Conservation (phyloP, 139 green algal species). For the Chlamydomonas incerta region DNA sequence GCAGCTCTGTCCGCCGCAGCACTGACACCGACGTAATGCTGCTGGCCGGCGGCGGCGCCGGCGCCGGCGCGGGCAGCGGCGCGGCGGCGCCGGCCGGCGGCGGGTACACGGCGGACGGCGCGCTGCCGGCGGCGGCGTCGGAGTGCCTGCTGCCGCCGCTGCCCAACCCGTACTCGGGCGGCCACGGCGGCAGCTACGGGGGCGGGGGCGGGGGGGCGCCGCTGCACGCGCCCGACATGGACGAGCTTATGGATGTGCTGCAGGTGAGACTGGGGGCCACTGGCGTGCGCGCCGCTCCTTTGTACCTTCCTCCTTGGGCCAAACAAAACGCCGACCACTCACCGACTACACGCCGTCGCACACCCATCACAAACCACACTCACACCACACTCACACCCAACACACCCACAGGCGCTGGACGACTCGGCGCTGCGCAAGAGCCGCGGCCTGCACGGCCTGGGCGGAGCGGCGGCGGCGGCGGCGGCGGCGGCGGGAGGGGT, state of each 20-base stretch:
- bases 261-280: background rate
- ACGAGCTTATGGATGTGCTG: constrained; percentile 35
- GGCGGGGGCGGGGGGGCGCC: background rate
- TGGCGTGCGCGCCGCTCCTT: too few species aligned
- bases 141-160: constrained; percentile 31
- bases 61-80: too few species aligned
- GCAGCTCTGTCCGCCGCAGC: constrained; percentile 1
- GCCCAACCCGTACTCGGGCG: background rate
- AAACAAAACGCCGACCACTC: background rate
- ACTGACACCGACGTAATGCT: constrained; percentile 12
- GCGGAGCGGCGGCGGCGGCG: background rate
- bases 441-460: background rate
- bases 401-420: constrained; percentile 24
- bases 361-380: too few species aligned
- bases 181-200: background rate
- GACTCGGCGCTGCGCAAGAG: constrained; percentile 1
- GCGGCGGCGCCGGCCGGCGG: background rate
- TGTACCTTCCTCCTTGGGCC: too few species aligned
- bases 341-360: too few species aligned
- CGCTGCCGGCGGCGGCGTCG: background rate
- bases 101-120: background rate
- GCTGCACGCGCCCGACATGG: constrained; percentile 32
- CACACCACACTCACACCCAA: background rate
- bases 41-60: too few species aligned
- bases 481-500: background rate